Evolutionary conservation across 108 stramenopile species (phyloP), one percentile per base, ranked within the genome.

Genomic region (Stephanodiscus triporus): DNA sequence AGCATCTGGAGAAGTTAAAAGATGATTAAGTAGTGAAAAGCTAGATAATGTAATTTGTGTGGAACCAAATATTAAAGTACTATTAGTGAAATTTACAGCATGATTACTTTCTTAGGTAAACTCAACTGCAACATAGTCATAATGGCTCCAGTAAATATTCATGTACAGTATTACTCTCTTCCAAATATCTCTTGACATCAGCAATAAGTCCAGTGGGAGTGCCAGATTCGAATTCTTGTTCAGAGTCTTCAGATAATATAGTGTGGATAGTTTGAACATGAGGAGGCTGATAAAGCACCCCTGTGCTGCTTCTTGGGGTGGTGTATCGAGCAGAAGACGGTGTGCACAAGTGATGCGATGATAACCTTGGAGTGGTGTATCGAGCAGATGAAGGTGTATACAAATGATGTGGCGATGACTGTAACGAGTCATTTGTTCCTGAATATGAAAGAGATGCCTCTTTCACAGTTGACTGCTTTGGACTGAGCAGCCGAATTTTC

Each of bases 291-390:
- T 54, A 27, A 2, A 16, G 53, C 53, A 9, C 2, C 24, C 23
- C 53, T 24, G 6, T 26, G 4, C 10, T 54, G 26, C 26, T 27
- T 22, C 3, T 54, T 54, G 53, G 53, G 6, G 53, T 54, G 26
- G 53, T 54, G 53, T 13, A 54, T 26, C 53, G 53, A 54, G 53
- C 53, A 27, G 53, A 54, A 13, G 53, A 54, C 0, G 53, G 53
- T 4, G 53, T 54, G 26, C 2, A 54, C 43, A 45, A 4, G 14
- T 14, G 43, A 45, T 45, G 43, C 9, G 40, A 42, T 45, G 16
- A 14, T 45, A 16, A 16, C 43, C 43, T 45, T 3, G 43, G 43
- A 23, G 53, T 26, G 8, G 53, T 9, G 20, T 54, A 54, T 24
- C 26, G 53, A 24, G 23, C 26, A 27, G 26, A 54, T 14, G 23